Base-by-base conservation (phyloP, 192 early-diverging fungal species). In the Backusella psychrophila region DNA sequence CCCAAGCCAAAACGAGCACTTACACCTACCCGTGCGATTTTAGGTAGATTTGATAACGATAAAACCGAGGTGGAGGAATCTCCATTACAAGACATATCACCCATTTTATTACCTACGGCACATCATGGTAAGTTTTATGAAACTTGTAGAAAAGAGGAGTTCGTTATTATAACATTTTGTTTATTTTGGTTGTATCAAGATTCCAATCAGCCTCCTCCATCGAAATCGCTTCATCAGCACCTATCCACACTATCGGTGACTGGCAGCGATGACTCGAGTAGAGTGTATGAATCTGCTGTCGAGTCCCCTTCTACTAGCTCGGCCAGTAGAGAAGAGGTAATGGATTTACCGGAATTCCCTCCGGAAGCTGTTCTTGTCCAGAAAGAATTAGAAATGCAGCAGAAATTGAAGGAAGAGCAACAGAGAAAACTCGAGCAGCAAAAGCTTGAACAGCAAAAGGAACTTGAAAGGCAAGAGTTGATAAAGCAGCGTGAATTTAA, bases 321-420 rank as follows among this genome's bases (percentile, higher is more conserved):
- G 12, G 9, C 9, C 26, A 63, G 56, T 63, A 23, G 56, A 26
- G 23, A 63, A 29, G 56, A 63, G 8, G 4, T 29, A 0, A 63
- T 63, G 26, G 56, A 63, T 63, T 8, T 63, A 63, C 56, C 56
- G 26, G 56, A 63, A 29, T 63, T 63, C 56, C 56, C 56, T 63
- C 56, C 56, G 21, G 26, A 29, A 4, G 56, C 56, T 4, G 56
- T 23, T 26, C 23, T 63, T 63, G 56, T 23, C 14, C 56, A 63
- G 26, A 26, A 63, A 4, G 7, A 63, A 63, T n/a, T 49, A 49
- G 46, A 49, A 49, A 49, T 49, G 19, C 46, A 49, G 19, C 46
- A 49, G 17, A 49, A 49, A 49, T 49, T 49, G 3, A 4, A 49
- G 19, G 17, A 29, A 63, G 52, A 53, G n/a, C 53, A 59, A 59